Evolutionary conservation across 164 flowering plant genomes (phyloP).

Genomic region (Liquidambar formosana): DNA sequence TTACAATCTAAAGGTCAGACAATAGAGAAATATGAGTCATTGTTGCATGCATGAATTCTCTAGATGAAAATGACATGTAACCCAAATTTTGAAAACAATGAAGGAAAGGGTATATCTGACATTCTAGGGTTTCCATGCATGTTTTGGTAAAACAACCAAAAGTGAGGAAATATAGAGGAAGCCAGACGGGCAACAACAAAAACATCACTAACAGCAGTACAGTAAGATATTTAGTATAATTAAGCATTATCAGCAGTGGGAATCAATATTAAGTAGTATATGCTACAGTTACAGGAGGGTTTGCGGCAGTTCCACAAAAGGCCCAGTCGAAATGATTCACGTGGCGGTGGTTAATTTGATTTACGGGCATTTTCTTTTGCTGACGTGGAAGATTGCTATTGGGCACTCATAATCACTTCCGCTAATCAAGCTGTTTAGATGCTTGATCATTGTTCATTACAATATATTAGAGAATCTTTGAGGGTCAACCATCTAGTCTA

Average conservation of each 20-base stretch:
- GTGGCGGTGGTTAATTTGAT: neutral
- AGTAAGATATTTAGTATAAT: conserved; percentile 7
- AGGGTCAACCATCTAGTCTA: conserved; percentile 15
- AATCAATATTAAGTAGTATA: neutral
- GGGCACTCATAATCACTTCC: neutral
- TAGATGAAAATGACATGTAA: neutral
- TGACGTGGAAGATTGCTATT: neutral
- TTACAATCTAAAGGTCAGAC: no score
- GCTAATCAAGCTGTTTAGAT: neutral
- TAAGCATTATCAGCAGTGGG: conserved; percentile 15
- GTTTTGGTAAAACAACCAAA: conserved; percentile 4
- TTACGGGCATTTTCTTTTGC: neutral
- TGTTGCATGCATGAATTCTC: neutral
- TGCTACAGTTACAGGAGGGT: neutral
- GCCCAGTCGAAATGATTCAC: no score
- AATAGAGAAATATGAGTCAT: neutral
- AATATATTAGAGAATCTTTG: conserved; percentile 5
- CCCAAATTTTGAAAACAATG: conserved; percentile 6
- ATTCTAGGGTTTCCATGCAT: neutral
- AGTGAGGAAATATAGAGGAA: neutral
- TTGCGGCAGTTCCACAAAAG: no score
- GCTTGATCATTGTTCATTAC: neutral
- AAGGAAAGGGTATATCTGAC: neutral
- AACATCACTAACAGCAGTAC: conserved; percentile 18
- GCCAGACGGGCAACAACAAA: conserved; percentile 9